Evolutionary conservation across 305 asterid species (phyloP), one percentile per base, ranked within the genome.

Genomic region (Ilex paraguariensis): DNA sequence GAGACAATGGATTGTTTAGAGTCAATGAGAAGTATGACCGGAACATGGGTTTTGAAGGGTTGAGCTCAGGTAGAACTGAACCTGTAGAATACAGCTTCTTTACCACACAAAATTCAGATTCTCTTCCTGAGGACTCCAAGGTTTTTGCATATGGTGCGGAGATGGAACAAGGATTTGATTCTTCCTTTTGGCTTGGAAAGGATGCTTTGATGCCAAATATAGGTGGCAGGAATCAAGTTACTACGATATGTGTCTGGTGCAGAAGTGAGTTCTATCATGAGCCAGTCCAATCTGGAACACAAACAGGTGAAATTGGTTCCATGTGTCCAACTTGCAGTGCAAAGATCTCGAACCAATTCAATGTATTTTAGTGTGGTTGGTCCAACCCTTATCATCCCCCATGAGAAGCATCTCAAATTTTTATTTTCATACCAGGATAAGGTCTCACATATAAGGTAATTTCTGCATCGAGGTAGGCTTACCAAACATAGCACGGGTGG

Each of bases 41-140:
- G 39, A 71, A 58, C 31, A 44, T 65, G 1, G 75, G 69, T 56
- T 67, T 67, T 52, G 79, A 71, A 60, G 78, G 79, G 39, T 60
- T 69, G 75, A 72, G 82, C 48, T 59, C 80, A 59, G 86, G 71
- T 66, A 75, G 85, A 77, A 54, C 69, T 9, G 80, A 76, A 64
- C 88, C 90, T 2, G 88, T 84, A 57, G 95, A 89, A 49, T 83
- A 84, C 74, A 82, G 94, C 75, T 85, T 89, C 57, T 77, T 87
- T 84, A 77, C 84, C 0, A 76, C 82, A 14, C 81, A 77, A 53
- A 79, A 85, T 70, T 76, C 87, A 50, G 77, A 68, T 70, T 50
- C 82, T 13, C 60, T 83, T 63, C 77, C 83, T 5, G 84, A 64
- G 71, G 89, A 81, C 50, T 53, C 87, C 63, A 83, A 77, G 79